phyloP scores from a whole-genome alignment of 306 rosid genomes.

The Lablab purpureus region DNA sequence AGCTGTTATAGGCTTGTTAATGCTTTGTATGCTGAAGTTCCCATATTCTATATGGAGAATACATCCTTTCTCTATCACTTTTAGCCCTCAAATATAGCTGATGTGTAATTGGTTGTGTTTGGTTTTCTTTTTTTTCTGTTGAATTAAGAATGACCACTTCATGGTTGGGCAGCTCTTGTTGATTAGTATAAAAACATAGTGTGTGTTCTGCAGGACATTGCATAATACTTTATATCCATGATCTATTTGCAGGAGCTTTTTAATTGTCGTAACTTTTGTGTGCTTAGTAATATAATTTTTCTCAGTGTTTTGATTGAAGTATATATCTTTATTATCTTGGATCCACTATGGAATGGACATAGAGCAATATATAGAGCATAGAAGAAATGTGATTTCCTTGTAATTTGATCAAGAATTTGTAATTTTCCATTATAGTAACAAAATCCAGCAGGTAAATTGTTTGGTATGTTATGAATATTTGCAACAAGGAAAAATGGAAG shows the following conservation, averaged over 20 bases:
- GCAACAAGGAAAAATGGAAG: not conserved
- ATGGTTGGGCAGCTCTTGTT: not conserved
- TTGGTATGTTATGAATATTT: not conserved
- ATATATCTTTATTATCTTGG: not conserved
- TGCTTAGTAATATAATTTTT: not conserved
- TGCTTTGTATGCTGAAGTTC: not conserved
- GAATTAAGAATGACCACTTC: not conserved
- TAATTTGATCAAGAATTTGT: not conserved
- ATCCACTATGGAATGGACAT: not conserved
- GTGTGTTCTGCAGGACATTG: not conserved
- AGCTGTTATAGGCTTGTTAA: not conserved
- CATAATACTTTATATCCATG: not conserved
- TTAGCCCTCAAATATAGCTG: not conserved
- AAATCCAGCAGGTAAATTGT: not conserved
- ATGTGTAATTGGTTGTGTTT: not conserved
- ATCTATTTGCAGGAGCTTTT: not conserved
- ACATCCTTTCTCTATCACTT: not conserved
- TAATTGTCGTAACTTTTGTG: not conserved
- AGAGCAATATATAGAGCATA: not conserved
- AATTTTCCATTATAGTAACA: not conserved
- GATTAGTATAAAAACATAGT: not conserved
- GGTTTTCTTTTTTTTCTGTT: no score
- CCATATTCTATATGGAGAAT: not conserved
- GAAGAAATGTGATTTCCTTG: not conserved
- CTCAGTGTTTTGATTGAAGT: not conserved